Evolutionary conservation across 192 early-diverging fungal species (phyloP).

Genomic region (Coemansia sp.): DNA sequence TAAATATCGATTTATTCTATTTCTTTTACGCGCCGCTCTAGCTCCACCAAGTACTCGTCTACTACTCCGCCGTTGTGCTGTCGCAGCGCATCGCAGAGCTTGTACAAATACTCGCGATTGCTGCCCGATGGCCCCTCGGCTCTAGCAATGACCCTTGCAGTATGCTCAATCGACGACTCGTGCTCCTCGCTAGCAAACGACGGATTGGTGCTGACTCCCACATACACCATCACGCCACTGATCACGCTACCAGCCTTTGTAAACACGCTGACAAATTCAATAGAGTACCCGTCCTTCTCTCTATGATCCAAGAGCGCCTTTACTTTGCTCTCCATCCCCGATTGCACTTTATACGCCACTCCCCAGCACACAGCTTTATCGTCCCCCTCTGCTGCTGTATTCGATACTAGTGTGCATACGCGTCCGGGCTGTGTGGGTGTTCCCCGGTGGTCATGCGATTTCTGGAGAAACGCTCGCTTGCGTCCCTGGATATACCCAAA

Average conservation of each 20-base stretch:
- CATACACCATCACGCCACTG: constrained; percentile 70
- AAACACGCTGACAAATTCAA: constrained; percentile 67
- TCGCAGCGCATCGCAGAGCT: constrained; percentile 65
- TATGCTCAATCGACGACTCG: constrained; percentile 60
- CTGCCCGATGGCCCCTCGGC: constrained; percentile 70
- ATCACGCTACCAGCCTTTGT: constrained; percentile 23
- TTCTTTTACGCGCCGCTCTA: constrained; percentile 45
- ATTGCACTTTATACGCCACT: constrained; percentile 78
- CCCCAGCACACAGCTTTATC: constrained; percentile 78
- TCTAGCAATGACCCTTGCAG: constrained; percentile 68
- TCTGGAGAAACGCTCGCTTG: constrained; percentile 44
- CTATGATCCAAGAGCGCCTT: constrained; percentile 80
- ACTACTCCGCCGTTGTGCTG: constrained; percentile 51
- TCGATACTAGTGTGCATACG: constrained; percentile 84
- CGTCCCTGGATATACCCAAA: constrained; percentile 26
- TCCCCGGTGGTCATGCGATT: constrained; percentile 86
- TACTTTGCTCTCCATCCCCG: constrained; percentile 66
- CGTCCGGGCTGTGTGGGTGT: constrained; percentile 77
- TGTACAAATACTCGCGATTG: constrained; percentile 72
- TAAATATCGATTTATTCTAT: neutral
- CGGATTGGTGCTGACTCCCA: constrained; percentile 74
- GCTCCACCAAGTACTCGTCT: constrained; percentile 64
- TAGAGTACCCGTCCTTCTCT: constrained; percentile 89
- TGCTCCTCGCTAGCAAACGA: constrained; percentile 67
- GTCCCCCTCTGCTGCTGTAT: too few species aligned